Base-by-base conservation (phyloP, 257 asterid species). In the Capsicum rhomboideum region DNA sequence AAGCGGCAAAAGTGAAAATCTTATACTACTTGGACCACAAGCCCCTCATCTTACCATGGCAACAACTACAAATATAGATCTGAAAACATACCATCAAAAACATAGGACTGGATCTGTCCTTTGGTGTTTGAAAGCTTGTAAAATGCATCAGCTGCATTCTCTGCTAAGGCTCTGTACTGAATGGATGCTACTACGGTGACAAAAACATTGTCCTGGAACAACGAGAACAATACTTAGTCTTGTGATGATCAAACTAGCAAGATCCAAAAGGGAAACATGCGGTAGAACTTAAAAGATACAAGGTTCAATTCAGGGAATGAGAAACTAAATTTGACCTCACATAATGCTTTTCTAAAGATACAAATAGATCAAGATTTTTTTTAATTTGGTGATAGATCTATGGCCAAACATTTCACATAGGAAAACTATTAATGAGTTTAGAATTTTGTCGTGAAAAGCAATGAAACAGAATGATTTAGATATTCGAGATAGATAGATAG, bases 171-270 rank as follows among this genome's bases (percentile, higher is more conserved):
- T 50, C 88, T 81, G 83, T 88, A 88, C 78, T 88, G 91, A 42
- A 88, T 86, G 55, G 91, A 86, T 4, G 89, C 91, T 54, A 89
- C 91, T 84, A 89, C 90, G 20, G 84, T 87, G 28, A 89, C 91
- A 78, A 89, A 89, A 69, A 89, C 90, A 84, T 85, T 89, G 86
- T 89, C 91, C 91, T 89, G 88, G 64, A 87, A 81, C 59, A 82
- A 50, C 7, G 64, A 53, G 37, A 84, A 20, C 34, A 64, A 26
- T 18, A 17, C 49, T 37, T 18, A 55, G 40, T 82, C 64, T 31
- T 63, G 26, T 61, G 28, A 44, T 26, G 50, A 82, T 82, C 42
- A 63, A 68, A 64, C 37, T 54, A 20, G 59, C 26, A 82, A 44
- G 64, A 55, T 26, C 20, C 26, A 82, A 66, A 63, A 63, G 29